These are phyloP conservation scores for Ilyonectria sp. DNA, from an alignment of 2,329 filamentous ascomycete species.

Conservation along the genomic window DNA sequence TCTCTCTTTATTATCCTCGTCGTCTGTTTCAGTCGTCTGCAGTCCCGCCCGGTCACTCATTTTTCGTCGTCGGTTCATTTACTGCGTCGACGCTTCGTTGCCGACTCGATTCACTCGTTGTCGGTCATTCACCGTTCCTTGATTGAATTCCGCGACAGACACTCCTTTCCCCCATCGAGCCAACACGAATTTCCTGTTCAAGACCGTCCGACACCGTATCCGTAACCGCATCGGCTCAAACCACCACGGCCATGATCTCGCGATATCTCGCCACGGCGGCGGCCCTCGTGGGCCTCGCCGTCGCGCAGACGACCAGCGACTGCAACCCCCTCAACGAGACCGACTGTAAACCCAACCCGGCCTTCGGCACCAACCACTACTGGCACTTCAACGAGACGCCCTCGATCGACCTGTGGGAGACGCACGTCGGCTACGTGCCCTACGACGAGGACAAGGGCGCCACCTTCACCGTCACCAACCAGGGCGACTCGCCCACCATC, in stretches of 20 bases:
- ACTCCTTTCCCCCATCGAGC: neutral
- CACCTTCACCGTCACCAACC: constrained; percentile 78
- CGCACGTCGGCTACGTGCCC: constrained; percentile 75
- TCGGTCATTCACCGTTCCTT: neutral
- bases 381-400: constrained; percentile 77
- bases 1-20: neutral
- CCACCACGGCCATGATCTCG: constrained; percentile 44
- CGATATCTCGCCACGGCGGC: constrained; percentile 51
- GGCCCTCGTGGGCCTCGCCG: constrained; percentile 61
- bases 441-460: constrained; percentile 76
- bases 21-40: constrained; percentile 23
- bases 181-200: constrained; percentile 2
- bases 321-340: constrained; percentile 83
- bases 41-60: constrained; percentile 22
- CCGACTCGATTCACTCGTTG: neutral
- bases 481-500: constrained; percentile 84
- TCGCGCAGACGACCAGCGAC: constrained; percentile 81
- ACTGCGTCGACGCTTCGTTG: constrained; percentile 27
- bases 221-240: neutral
- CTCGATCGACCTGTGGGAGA: constrained; percentile 75
- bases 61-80: constrained; percentile 39
- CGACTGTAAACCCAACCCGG: constrained; percentile 78
- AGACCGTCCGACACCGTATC: neutral
- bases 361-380: constrained; percentile 75
- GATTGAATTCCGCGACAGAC: constrained; percentile 4